Base-by-base conservation (phyloP, 2,329 filamentous ascomycete genomes). In the Talaromyces islandicus region DNA sequence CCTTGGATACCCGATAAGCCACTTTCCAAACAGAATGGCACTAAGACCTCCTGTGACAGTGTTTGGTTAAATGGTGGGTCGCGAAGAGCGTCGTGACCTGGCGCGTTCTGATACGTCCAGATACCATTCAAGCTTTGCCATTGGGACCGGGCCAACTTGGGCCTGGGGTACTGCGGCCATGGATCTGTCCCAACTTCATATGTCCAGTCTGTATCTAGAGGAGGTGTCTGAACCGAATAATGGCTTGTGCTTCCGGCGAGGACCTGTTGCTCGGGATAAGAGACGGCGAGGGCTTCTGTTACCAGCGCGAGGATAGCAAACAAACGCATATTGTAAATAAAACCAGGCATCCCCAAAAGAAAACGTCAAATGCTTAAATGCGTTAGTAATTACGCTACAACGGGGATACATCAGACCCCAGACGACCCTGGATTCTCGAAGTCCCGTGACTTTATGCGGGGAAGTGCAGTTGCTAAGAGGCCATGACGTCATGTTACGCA, bases 1-100 rank as follows among this genome's bases (percentile, higher is more conserved):
- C 69, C 74, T 65, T 78, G 77, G 17, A 81, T 71, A 75, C 80
- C 81, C 38, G 80, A 83, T 17, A 84, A 67, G 1, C 77, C 81
- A 66, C 81, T 83, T 66, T 84, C 81, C 12, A 84, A 69, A 63
- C 81, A 84, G 9, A 80, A 83, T 0, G 81, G 81, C 7, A 84
- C 74, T 19, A 84, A 65, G 0, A 84, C 80, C 25, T 80, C 71
- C 4, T 75, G 68, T 5, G 70, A 69, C 7, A 82, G 70, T 1
- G 67, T 69, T 59, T 78, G 70, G 0, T 75, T 75, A 60, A 79
- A 78, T 0, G 81, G 80, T 1, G 80, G 81, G 21, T 61, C 69
- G 3, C 74, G 65, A 21, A 78, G 65, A 6, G 75, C 78, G 38
- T 73, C 68, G 5, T 75, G 65, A 30, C 69, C 68, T 0, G 70